phyloP scores from a whole-genome alignment of 345 rosid genomes.

The Ailanthus altissimus region DNA sequence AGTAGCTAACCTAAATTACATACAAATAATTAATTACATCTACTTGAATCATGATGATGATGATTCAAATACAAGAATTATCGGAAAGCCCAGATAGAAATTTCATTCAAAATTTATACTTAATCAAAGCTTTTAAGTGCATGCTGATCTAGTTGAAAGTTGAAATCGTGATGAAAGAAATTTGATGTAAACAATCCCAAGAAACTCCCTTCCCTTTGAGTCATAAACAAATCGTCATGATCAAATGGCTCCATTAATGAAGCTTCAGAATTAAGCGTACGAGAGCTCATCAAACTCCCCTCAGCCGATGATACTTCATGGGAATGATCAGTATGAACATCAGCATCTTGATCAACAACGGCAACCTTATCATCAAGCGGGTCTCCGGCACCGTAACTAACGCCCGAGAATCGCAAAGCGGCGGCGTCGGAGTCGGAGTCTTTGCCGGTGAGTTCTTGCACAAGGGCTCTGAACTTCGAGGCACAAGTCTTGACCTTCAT shows the following conservation, averaged over 20 bases:
- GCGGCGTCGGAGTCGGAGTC: slow-evolving; percentile 71
- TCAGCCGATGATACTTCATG: neutral
- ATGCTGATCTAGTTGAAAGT: slow-evolving; percentile 29
- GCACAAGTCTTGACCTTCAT: slow-evolving; percentile 75
- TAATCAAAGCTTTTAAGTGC: slow-evolving; percentile 15
- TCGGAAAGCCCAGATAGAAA: neutral
- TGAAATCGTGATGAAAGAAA: slow-evolving; percentile 24
- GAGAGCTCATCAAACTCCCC: neutral
- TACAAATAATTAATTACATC: neutral
- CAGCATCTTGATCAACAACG: slow-evolving; percentile 8
- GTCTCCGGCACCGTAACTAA: neutral
- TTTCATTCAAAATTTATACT: neutral
- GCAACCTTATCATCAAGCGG: slow-evolving; percentile 23
- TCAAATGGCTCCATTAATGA: slow-evolving; percentile 25
- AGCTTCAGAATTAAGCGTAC: slow-evolving; percentile 18
- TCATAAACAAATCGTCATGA: slow-evolving; percentile 17
- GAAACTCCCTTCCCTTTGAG: slow-evolving; percentile 31
- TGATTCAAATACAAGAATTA: neutral
- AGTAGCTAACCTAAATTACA: neutral
- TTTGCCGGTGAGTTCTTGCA: slow-evolving; percentile 85
- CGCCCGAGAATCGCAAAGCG: slow-evolving; percentile 31
- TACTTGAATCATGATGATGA: neutral
- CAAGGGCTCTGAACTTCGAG: slow-evolving; percentile 71
- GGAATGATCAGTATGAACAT: slow-evolving; percentile 7
- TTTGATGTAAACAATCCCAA: slow-evolving; percentile 35